phyloP scores from a whole-genome alignment of 495 filamentous ascomycete species.

The Chaetomium fimeti region DNA sequence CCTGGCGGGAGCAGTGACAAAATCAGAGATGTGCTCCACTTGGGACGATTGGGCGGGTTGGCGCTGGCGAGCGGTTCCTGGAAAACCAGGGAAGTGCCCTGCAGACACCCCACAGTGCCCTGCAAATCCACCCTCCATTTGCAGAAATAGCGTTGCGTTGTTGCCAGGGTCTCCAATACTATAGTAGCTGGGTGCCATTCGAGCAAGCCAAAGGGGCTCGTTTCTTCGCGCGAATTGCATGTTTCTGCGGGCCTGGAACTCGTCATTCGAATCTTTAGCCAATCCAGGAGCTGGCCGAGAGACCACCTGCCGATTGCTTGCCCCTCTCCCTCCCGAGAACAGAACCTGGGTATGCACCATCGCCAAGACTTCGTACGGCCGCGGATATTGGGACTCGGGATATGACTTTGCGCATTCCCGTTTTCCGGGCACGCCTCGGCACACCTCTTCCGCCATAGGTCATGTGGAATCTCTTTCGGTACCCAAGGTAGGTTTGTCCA shows the following conservation, averaged over 20 bases:
- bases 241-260: constrained; percentile 11
- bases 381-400: constrained; percentile 3
- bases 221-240: constrained; percentile 5
- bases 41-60: constrained; percentile 14
- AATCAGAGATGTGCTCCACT: constrained; percentile 25
- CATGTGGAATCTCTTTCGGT: no score
- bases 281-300: constrained; percentile 4
- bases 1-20: constrained; percentile 19
- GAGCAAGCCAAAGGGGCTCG: constrained; percentile 6
- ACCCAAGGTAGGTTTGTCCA: no score
- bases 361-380: not conserved
- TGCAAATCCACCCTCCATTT: constrained; percentile 5
- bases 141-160: constrained; percentile 3
- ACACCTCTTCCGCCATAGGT: no score
- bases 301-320: constrained; percentile 2
- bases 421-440: no score
- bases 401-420: no score
- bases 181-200: constrained; percentile 11
- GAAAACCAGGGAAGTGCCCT: constrained; percentile 14
- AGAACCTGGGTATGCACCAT: constrained; percentile 3
- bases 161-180: constrained; percentile 9
- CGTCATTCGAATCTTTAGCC: constrained; percentile 21
- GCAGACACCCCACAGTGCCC: constrained; percentile 14
- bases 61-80: constrained; percentile 21
- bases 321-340: constrained; percentile 3